Evolutionary conservation across 208 protist genomes (phyloP).

Genomic region (Crithidia thermophila): DNA sequence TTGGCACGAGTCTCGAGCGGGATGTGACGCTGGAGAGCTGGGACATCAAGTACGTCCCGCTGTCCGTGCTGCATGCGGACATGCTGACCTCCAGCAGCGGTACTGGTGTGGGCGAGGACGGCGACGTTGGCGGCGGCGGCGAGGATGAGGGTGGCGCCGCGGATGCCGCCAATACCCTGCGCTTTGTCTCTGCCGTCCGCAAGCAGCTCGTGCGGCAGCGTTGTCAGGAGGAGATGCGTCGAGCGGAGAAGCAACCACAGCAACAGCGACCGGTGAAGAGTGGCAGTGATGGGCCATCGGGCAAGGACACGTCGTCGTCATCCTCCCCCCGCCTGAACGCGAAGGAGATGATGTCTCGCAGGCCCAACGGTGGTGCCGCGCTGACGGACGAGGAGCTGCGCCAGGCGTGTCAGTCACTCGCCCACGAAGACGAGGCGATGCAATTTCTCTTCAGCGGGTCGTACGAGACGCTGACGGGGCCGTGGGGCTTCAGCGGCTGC

Average conservation of each 20-base stretch:
- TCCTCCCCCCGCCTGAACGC: background rate
- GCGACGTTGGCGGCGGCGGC: constrained; percentile 11
- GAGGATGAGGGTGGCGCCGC: constrained; percentile 9
- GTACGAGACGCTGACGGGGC: constrained; percentile 28
- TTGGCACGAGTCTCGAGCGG: constrained; percentile 58
- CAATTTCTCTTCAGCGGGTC: constrained; percentile 28
- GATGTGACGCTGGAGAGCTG: constrained; percentile 52
- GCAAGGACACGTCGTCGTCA: too few species aligned
- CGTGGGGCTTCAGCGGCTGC: constrained; percentile 24
- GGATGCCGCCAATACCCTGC: background rate
- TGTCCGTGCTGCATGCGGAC: constrained; percentile 30
- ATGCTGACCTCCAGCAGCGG: constrained; percentile 9
- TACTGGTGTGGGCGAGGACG: constrained; percentile 14
- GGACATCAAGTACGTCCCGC: constrained; percentile 53
- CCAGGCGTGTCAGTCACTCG: constrained; percentile 18
- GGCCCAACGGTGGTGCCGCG: background rate
- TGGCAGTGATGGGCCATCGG: background rate
- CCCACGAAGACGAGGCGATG: constrained; percentile 19
- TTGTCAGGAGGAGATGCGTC: background rate
- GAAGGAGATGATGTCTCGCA: background rate
- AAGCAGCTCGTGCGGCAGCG: constrained; percentile 13
- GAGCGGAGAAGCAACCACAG: background rate
- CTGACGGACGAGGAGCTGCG: constrained; percentile 17
- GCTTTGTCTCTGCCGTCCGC: constrained; percentile 7
- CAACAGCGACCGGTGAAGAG: background rate